Base-by-base conservation (phyloP, 2,329 filamentous ascomycete genomes). In the Metarhizium album region DNA sequence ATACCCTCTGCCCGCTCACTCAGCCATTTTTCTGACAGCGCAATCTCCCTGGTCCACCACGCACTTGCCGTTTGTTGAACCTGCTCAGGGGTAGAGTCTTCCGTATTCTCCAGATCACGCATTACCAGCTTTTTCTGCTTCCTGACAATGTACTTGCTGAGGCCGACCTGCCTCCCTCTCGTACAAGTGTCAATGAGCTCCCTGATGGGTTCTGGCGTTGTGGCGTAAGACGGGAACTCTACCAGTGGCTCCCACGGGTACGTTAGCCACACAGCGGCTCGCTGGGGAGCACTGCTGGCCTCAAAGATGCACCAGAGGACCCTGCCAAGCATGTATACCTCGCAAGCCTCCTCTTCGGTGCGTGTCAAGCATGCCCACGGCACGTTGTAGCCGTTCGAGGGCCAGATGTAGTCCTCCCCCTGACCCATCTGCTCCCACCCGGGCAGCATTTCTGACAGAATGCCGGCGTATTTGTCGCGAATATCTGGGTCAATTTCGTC, bases 261-360 rank as follows among this genome's bases (percentile, higher is more conserved):
- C 45, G 79, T 82, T 55, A 79, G 71, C 79, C 79, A 82, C 13
- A 79, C 70, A 3, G 76, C 74, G 2, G 74, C 73, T 53, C 70
- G 70, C 57, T 82, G 76, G 2, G 79, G 78, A 2, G 77, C 78
- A 52, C 75, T 76, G 58, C 75, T 73, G 20, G 76, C 78, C 60
- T 83, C 79, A 51, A 82, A 82, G 16, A 82, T 73, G 59, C 79
- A 82, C 78, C 79, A 83, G 45, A 83, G 66, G 24, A 80, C 69
- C 38, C 79, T 71, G 5, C 78, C 79, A 16, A 83, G 72, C 78
- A 82, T 81, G 63, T 81, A 83, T 1, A 80, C 78, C 60, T 79
- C 75, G 20, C 78, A 78, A 0, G 74, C 69, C 57, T 82, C 79
- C 55, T 78, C 74, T 55, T 82, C 79, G 3, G 53, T 53, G 1